phyloP scores from a whole-genome alignment of 2,329 filamentous ascomycete genomes.

The Nigrospora osmanthi region DNA sequence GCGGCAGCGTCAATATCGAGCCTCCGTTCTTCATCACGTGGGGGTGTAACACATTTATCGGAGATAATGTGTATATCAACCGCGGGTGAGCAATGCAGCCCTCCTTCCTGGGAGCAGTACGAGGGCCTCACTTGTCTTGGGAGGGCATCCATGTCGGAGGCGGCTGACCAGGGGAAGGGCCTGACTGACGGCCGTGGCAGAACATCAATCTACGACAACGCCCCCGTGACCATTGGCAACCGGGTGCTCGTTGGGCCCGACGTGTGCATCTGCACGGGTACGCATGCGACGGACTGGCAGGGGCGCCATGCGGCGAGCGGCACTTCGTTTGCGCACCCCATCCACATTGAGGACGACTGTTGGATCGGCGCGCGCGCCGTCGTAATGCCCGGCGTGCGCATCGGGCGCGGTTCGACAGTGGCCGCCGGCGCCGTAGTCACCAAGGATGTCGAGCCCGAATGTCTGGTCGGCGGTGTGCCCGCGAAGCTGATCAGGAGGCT shows the following conservation, averaged over 20 bases:
- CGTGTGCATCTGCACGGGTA: constrained; percentile 77
- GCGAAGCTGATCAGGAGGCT: constrained; percentile 1
- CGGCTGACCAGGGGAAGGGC: too few relatives aligned
- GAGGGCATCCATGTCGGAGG: too few relatives aligned
- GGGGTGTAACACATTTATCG: too few relatives aligned
- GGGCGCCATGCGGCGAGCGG: constrained; percentile 67
- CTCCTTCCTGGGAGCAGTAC: too few relatives aligned
- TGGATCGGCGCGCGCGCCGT: constrained; percentile 73
- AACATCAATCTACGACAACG: constrained; percentile 86
- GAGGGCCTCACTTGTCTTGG: too few relatives aligned
- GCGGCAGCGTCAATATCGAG: too few relatives aligned
- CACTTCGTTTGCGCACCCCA: constrained; percentile 60
- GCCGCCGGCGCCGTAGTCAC: not conserved
- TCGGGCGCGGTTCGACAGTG: constrained; percentile 59
- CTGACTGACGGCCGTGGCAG: constrained; percentile 34
- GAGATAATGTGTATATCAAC: too few relatives aligned
- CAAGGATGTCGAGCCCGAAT: constrained; percentile 1
- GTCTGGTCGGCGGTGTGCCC: constrained; percentile 1
- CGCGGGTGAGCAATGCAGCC: too few relatives aligned
- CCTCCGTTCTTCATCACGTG: too few relatives aligned
- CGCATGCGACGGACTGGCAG: constrained; percentile 64
- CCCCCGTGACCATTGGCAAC: constrained; percentile 72
- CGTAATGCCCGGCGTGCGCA: constrained; percentile 70
- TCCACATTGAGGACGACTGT: constrained; percentile 79
- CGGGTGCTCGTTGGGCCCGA: constrained; percentile 72